These are phyloP conservation scores for Amanita phalloides DNA, from an alignment of 768 basidiomycete species.

Conservation along the genomic window DNA sequence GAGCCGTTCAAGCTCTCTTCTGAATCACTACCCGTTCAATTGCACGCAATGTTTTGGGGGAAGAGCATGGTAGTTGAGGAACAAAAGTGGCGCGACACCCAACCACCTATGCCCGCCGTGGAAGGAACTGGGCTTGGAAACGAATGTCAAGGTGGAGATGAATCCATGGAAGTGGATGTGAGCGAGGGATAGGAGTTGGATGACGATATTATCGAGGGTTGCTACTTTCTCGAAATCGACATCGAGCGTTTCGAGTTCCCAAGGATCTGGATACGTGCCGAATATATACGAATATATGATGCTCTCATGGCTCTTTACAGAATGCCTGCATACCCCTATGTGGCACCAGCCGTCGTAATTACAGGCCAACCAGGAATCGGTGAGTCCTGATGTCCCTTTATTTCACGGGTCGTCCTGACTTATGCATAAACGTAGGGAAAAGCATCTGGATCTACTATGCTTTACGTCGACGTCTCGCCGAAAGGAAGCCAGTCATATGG, in stretches of 20 bases:
- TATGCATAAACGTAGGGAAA: conserved; percentile 10
- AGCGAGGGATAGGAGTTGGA: conserved; percentile 4
- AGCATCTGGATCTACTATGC: conserved; percentile 10
- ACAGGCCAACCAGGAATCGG: conserved; percentile 10
- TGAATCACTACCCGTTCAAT: conserved; percentile 4
- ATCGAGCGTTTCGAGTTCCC: too few species aligned
- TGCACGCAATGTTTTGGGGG: conserved; percentile 9
- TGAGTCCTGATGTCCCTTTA: conserved; percentile 7
- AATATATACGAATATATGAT: conserved; percentile 8
- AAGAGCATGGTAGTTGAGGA: conserved; percentile 9
- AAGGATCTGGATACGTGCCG: conserved; percentile 6
- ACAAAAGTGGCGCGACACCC: background rate
- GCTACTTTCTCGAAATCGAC: too few species aligned
- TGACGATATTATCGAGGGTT: conserved; percentile 7
- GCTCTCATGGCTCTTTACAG: too few species aligned
- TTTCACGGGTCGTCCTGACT: conserved; percentile 3
- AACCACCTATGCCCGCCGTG: too few species aligned
- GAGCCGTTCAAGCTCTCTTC: background rate
- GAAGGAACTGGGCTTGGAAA: background rate
- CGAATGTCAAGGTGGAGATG: conserved; percentile 2
- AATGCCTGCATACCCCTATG: conserved; percentile 2
- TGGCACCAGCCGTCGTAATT: conserved; percentile 6
- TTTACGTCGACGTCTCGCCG: too few species aligned
- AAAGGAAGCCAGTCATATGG: conserved; percentile 12
- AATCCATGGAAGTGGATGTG: conserved; percentile 5